Evolutionary conservation across 768 basidiomycete genomes (phyloP).

Genomic region (Cantharellus cinnabarinus): DNA sequence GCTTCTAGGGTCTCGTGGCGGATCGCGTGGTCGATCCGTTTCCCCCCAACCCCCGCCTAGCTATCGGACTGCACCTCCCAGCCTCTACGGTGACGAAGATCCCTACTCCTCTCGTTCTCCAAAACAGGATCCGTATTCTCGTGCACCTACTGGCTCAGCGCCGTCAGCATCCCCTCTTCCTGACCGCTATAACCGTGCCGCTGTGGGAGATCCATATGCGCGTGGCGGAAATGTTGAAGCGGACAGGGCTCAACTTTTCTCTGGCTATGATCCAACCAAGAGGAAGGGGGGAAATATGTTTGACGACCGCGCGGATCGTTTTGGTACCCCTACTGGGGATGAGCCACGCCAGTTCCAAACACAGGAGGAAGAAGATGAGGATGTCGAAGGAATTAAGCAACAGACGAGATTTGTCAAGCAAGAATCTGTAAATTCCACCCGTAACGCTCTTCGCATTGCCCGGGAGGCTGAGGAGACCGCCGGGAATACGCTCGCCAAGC

Average conservation of each 20-base stretch:
- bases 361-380: slow-evolving; percentile 53
- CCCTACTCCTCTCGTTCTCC: slow-evolving; percentile 37
- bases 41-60: slow-evolving; percentile 18
- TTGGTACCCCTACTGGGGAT: slow-evolving; percentile 21
- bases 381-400: slow-evolving; percentile 87
- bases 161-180: neutral
- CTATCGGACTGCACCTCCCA: slow-evolving; percentile 29
- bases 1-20: slow-evolving; percentile 12
- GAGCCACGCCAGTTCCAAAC: slow-evolving; percentile 5
- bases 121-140: neutral
- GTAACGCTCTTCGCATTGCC: slow-evolving; percentile 84
- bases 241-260: slow-evolving; percentile 54
- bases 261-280: slow-evolving; percentile 40
- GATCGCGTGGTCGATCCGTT: slow-evolving; percentile 15
- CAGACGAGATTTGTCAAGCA: slow-evolving; percentile 79
- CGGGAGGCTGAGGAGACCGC: slow-evolving; percentile 96
- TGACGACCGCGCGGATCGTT: slow-evolving; percentile 28
- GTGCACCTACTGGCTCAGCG: neutral
- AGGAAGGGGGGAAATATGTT: slow-evolving; percentile 14
- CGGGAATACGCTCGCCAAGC: slow-evolving; percentile 53
- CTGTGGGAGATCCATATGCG: slow-evolving; percentile 42
- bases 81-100: slow-evolving; percentile 47
- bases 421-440: slow-evolving; percentile 69
- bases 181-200: slow-evolving; percentile 21
- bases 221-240: slow-evolving; percentile 41